Evolutionary conservation across 2,329 filamentous ascomycete species (phyloP), one percentile per base, ranked within the genome.

Genomic region (Neonectria neomacrospora): DNA sequence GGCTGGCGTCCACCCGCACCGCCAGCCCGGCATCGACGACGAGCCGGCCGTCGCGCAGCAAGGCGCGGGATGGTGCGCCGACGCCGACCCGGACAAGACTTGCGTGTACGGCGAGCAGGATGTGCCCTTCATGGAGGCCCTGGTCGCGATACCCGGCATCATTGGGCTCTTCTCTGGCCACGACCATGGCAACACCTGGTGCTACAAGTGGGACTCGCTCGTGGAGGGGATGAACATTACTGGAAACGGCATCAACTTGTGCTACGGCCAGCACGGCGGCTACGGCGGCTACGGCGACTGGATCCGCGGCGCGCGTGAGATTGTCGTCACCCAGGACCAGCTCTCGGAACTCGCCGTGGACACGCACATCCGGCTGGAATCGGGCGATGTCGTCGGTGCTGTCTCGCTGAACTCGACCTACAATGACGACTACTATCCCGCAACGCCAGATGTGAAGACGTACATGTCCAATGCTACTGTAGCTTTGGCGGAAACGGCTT

Each of bases 261-360:
- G 83, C 68, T 91, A 90, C 70, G 88, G 88, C 5, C 86, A 90
- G 67, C 89, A 90, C 67, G 85, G 87, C 0, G 90, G 90, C 0
- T 92, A 92, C 58, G 90, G 90, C 0, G 90, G 90, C 0, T 92
- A 92, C 68, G 88, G 89, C 0, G 80, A 81, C 48, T 91, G 86
- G 86, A 83, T 84, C 10, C 84, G 90, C 0, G 90, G 90, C 1
- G 82, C 83, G 5, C 80, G 88, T 1, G 85, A 90, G 67, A 77
- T 91, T 12, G 68, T 81, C 2, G 67, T 90, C 1, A 77, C 81
- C 2, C 78, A 85, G 42, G 72, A 78, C 1, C 75, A 75, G 22
- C 70, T 87, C 16, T 69, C 70, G 6, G 66, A 76, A 4, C 67
- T 77, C 20, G 80, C 81, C 39, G 75, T 87, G 0, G 81, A 88